Evolutionary conservation across 169 alveolate species (phyloP), one percentile per base, ranked within the genome.

Genomic region (Eimeria mitis): DNA sequence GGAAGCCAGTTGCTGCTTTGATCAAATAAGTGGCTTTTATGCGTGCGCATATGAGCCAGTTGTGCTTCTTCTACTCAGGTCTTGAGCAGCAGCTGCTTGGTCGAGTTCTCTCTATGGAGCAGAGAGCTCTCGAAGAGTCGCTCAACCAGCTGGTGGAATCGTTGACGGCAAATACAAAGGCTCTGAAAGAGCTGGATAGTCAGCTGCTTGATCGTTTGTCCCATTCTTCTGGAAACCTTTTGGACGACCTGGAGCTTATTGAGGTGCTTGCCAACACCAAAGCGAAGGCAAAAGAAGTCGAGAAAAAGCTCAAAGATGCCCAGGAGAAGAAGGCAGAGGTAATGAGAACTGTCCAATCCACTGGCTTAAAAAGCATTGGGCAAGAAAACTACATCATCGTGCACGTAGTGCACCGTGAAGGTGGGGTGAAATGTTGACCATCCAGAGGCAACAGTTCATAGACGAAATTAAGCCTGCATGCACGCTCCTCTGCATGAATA

Each of bases 11-110:
- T 21, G 52, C 16, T 37, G 83, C 19, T 40, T 37, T 40, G 34
- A 34, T 40, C 83, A 21, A 0, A 16, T 16, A 56, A 2, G 8
- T 11, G 21, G 34, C 52, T 40, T 99, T 59, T 98, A 98, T 91
- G 96, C 96, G 94, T 98, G 97, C 63, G 42, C 28, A 59, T 13
- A 1, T 11, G 1, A 11, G 71, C 52, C 61, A 47, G 8, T 25
- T 42, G 23, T 76, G 73, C 70, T 83, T n/a, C 56, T 56, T 42
- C 31, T 23, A 23, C 42, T 11, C 78, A 92, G 99, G 99, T 81
- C 98, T 99, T 81, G 99, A 99, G 97, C 99, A 99, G 95, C 99
- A 99, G 98, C 98, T 99, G 90, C 98, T 99, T 90, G 99, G 99
- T 52, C 97, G 99, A 89, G 99, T 99, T 95, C 97, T 99, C 89